phyloP scores from a whole-genome alignment of 495 filamentous ascomycete genomes.

The Pyrenopolyporus hunteri region DNA sequence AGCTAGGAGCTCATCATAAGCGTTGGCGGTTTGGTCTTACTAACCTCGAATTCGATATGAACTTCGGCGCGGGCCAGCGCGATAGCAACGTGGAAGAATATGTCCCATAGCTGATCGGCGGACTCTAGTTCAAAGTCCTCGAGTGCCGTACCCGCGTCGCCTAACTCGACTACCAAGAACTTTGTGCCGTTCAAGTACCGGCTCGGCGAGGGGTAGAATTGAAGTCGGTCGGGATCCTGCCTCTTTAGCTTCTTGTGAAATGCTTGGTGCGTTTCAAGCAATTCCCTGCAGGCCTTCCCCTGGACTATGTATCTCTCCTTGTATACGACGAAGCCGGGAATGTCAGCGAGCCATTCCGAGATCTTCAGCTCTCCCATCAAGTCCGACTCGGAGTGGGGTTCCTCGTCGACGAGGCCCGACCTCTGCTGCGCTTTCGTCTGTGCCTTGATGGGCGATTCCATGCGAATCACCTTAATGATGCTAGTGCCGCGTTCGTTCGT shows the following conservation, averaged over 20 bases:
- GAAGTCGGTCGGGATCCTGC: constrained; percentile 62
- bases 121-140: constrained; percentile 64
- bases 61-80: constrained; percentile 79
- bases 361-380: constrained; percentile 69
- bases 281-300: constrained; percentile 67
- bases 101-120: constrained; percentile 75
- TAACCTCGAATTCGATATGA: constrained; percentile 73
- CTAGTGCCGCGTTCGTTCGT: constrained; percentile 53
- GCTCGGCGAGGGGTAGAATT: constrained; percentile 67
- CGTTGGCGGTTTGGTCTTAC: constrained; percentile 2
- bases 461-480: constrained; percentile 61
- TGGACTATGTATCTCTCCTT: constrained; percentile 75
- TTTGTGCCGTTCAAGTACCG: constrained; percentile 69
- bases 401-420: constrained; percentile 55
- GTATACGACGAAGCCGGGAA: constrained; percentile 93
- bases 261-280: constrained; percentile 66
- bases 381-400: constrained; percentile 51
- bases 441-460: constrained; percentile 53
- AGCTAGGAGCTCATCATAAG: constrained; percentile 31
- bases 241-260: constrained; percentile 67
- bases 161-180: constrained; percentile 86
- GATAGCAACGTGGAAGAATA: constrained; percentile 81
- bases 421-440: constrained; percentile 55
- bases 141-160: constrained; percentile 80
- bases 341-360: constrained; percentile 74